Percentiles rank a stretch among this genome's conserved stretches.
Conservation (phyloP, 2,329 filamentous ascomycete genomes). For the Purpureocillium takamizusanense region DNA sequence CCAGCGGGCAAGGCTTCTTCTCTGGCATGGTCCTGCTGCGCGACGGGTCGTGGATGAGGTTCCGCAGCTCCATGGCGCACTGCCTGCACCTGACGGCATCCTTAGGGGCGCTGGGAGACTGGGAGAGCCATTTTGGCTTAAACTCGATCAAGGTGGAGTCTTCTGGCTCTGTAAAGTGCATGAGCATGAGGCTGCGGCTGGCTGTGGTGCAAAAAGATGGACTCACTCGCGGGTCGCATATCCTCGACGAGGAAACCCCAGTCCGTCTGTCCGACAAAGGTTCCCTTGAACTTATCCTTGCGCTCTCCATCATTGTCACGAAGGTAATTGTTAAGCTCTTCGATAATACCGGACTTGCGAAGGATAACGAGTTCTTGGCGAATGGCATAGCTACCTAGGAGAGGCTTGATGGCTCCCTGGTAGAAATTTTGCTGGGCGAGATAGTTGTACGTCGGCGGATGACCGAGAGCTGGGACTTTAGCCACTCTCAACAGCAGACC, state of each 20-base stretch:
- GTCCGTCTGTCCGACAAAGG: constrained; percentile 42
- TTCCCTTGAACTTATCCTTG: constrained; percentile 37
- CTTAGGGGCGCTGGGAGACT: constrained; percentile 62
- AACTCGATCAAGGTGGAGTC: constrained; percentile 53
- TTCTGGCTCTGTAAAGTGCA: constrained; percentile 13
- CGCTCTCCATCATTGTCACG: constrained; percentile 35
- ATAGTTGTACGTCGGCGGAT: constrained; percentile 25
- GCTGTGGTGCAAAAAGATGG: neutral
- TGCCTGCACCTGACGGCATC: constrained; percentile 61
- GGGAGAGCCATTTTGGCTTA: constrained; percentile 77
- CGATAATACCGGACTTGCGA: constrained; percentile 23
- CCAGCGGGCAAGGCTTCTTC: constrained; percentile 53
- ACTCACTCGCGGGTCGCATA: constrained; percentile 41
- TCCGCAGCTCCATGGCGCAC: constrained; percentile 48
- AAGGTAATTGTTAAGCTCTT: constrained; percentile 44
- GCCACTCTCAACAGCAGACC: constrained; percentile 28
- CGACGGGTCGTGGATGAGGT: constrained; percentile 21
- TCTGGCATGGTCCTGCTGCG: constrained; percentile 23
- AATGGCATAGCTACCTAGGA: constrained; percentile 23
- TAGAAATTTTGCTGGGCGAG: constrained; percentile 27
- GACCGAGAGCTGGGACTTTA: constrained; percentile 22
- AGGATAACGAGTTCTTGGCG: constrained; percentile 28
- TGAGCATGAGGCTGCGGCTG: constrained; percentile 5
- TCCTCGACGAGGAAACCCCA: constrained; percentile 66
- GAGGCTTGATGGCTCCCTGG: constrained; percentile 21